Evolutionary conservation across 441 rosid genomes (phyloP).

Genomic region (Breynia disticha): DNA sequence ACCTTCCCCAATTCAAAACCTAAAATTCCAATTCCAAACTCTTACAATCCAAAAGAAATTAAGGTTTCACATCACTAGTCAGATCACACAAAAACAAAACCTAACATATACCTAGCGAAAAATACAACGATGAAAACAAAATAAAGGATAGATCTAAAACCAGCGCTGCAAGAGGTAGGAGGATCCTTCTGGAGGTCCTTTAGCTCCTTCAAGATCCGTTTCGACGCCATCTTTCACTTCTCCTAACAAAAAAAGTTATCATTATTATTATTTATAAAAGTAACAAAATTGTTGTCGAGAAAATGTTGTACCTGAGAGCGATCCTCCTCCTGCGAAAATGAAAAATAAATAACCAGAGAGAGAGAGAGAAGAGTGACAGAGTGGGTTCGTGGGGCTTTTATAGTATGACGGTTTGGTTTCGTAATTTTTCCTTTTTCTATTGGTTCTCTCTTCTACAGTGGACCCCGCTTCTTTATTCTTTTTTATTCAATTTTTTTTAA

Average conservation of each 20-base stretch:
- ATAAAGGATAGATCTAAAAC: slow-evolving; percentile 17
- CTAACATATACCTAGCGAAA: not conserved
- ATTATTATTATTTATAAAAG: not conserved
- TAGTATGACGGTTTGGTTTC: not conserved
- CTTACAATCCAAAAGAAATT: too few relatives aligned
- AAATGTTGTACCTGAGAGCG: slow-evolving; percentile 23
- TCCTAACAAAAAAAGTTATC: slow-evolving; percentile 29
- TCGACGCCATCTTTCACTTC: slow-evolving; percentile 51
- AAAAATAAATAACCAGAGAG: not conserved
- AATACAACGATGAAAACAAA: not conserved
- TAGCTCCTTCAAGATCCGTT: slow-evolving; percentile 82
- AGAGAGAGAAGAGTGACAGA: too few relatives aligned
- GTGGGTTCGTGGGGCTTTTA: too few relatives aligned
- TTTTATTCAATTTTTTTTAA: too few relatives aligned
- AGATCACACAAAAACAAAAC: too few relatives aligned
- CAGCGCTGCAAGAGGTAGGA: slow-evolving; percentile 90
- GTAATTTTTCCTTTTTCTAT: too few relatives aligned
- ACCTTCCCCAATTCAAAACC: too few relatives aligned
- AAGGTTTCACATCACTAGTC: too few relatives aligned
- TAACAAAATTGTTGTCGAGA: not conserved
- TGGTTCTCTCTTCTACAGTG: too few relatives aligned
- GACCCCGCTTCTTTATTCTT: too few relatives aligned
- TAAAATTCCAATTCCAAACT: too few relatives aligned
- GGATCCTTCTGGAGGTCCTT: slow-evolving; percentile 87
- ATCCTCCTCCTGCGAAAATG: slow-evolving; percentile 28